Conservation (phyloP, 176 grass and related monocot species). For the Puya raimondii region DNA sequence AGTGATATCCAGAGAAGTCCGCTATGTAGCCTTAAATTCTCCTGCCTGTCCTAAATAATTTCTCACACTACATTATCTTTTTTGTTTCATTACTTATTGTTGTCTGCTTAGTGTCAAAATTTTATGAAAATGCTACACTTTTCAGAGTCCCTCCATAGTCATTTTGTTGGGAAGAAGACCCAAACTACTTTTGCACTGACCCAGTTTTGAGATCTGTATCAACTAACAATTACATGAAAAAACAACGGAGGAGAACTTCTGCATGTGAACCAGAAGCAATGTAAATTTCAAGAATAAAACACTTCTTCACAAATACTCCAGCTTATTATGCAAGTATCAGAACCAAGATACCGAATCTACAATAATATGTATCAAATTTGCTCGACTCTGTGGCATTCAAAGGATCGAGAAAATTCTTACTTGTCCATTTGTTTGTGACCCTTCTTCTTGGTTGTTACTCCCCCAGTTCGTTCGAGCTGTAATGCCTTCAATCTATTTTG, state of each 20-base stretch:
- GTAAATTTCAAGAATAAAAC: not conserved
- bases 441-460: constrained; percentile 82
- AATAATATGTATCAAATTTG: not conserved
- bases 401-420: constrained; percentile 35
- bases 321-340: not conserved
- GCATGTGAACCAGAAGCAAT: not conserved
- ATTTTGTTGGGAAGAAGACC: too few species aligned
- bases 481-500: constrained; percentile 93
- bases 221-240: too few species aligned
- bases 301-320: not conserved
- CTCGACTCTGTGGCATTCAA: not conserved
- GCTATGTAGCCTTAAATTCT: too few species aligned
- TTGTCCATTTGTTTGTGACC: constrained; percentile 69
- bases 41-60: too few species aligned
- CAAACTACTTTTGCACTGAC: too few species aligned
- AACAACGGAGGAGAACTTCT: not conserved
- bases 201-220: too few species aligned
- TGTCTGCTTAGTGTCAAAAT: too few species aligned
- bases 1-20: too few species aligned
- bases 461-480: constrained; percentile 80
- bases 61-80: too few species aligned
- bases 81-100: too few species aligned
- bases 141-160: too few species aligned
- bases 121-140: too few species aligned
- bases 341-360: not conserved